These are phyloP conservation scores for Pseudoturritis turrita DNA, from an alignment of 345 rosid species.

Conservation along the genomic window DNA sequence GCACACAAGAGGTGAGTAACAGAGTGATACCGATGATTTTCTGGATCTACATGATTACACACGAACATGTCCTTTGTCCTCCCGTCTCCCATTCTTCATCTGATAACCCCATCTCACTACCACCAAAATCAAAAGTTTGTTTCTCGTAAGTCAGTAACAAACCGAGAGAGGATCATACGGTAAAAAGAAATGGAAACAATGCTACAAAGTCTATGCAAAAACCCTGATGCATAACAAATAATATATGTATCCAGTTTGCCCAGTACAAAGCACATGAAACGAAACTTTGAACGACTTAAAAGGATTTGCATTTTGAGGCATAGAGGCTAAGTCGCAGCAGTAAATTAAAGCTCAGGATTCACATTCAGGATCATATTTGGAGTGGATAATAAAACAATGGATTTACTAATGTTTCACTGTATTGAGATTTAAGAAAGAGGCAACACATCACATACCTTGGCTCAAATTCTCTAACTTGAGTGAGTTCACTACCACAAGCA, in stretches of 20 bases:
- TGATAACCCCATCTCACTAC: constrained; percentile 32
- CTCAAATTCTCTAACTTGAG: constrained; percentile 86
- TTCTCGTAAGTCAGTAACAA: background rate
- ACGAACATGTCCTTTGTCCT: constrained; percentile 25
- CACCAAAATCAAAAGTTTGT: constrained; percentile 10
- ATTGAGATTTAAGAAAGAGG: background rate
- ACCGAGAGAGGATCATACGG: background rate
- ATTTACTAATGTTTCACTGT: background rate
- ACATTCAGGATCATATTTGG: background rate
- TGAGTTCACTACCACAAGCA: constrained; percentile 84
- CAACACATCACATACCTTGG: constrained; percentile 61
- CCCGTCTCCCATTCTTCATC: constrained; percentile 27
- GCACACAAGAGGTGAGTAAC: constrained; percentile 17
- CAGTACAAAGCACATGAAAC: background rate
- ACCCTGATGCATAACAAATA: background rate
- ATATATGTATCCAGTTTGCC: background rate
- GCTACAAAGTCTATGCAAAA: background rate
- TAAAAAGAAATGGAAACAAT: background rate
- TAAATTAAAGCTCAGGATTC: background rate
- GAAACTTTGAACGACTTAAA: background rate
- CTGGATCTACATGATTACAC: constrained; percentile 31
- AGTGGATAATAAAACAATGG: background rate
- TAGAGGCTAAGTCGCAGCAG: background rate
- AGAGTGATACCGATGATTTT: background rate
- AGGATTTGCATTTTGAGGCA: background rate